Conservation (phyloP, 345 rosid genomes). For the Microcos paniculata region DNA sequence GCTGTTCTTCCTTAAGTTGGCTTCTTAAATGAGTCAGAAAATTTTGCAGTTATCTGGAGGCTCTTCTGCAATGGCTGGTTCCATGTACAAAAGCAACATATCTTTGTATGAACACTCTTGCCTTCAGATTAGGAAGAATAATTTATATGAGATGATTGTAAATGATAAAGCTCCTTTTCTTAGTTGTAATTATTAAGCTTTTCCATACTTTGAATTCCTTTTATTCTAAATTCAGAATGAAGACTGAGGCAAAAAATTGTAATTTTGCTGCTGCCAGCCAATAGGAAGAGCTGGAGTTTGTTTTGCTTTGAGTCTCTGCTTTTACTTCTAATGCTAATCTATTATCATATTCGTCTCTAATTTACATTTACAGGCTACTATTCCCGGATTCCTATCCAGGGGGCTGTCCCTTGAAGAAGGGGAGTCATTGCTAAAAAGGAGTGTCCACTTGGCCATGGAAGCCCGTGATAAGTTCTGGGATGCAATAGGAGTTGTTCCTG, state of each 20-base stretch:
- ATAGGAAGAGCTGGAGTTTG: not conserved
- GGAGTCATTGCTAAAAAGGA: conserved; percentile 61
- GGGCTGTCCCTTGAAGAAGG: conserved; percentile 75
- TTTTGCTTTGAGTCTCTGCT: not conserved
- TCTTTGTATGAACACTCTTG: not conserved
- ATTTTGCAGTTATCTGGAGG: not conserved
- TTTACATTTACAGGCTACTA: conserved; percentile 55
- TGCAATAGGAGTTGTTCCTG: conserved; percentile 35
- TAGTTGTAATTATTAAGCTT: not conserved
- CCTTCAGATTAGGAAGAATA: not conserved
- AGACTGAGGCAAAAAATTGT: not conserved
- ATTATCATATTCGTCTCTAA: not conserved
- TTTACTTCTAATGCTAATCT: not conserved
- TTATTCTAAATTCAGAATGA: not conserved
- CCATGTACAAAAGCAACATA: not conserved
- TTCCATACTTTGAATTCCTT: not conserved
- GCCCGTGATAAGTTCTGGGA: conserved; percentile 89
- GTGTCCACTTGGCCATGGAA: conserved; percentile 73
- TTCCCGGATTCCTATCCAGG: conserved; percentile 78
- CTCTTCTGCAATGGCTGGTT: not conserved
- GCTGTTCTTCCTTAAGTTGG: not conserved
- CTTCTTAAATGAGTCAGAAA: not conserved
- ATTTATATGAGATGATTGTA: not conserved
- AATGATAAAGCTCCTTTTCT: not conserved
- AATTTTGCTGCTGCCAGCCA: not conserved